Percentiles rank a stretch among this genome's conserved stretches.
These are phyloP conservation scores for Eucalyptus rudis DNA, from an alignment of 345 rosid genomes.

Conservation along the genomic window DNA sequence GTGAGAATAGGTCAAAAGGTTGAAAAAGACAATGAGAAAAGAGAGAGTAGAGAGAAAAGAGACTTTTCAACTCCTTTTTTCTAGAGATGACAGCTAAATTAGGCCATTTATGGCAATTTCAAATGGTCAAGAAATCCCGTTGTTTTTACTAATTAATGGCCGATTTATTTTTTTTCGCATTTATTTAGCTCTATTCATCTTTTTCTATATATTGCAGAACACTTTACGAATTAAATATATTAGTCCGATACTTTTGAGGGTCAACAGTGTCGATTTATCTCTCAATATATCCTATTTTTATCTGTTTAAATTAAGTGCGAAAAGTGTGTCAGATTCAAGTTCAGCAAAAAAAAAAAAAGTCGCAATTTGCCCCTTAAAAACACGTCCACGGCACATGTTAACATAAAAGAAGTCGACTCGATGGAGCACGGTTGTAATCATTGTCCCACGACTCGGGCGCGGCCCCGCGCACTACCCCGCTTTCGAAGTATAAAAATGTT, in stretches of 20 bases:
- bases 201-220: not conserved
- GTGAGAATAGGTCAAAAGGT: too few species aligned
- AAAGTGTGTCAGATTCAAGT: not conserved
- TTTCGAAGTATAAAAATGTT: not conserved
- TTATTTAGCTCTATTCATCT: not conserved
- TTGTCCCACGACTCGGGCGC: not conserved
- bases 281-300: not conserved
- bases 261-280: not conserved
- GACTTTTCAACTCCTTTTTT: too few species aligned
- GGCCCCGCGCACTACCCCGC: not conserved
- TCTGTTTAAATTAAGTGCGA: not conserved
- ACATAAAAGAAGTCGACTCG: not conserved
- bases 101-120: not conserved
- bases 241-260: not conserved
- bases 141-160: not conserved
- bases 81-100: not conserved
- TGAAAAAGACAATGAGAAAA: too few species aligned
- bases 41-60: too few species aligned
- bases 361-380: fast-evolving
- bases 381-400: not conserved
- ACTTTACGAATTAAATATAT: not conserved
- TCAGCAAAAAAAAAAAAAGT: not conserved
- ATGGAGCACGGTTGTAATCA: not conserved
- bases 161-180: not conserved
- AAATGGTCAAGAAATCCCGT: not conserved